Evolutionary conservation across 1,139 yeast genomes (phyloP).

Genomic region (Citeromyces hawaiiensis): DNA sequence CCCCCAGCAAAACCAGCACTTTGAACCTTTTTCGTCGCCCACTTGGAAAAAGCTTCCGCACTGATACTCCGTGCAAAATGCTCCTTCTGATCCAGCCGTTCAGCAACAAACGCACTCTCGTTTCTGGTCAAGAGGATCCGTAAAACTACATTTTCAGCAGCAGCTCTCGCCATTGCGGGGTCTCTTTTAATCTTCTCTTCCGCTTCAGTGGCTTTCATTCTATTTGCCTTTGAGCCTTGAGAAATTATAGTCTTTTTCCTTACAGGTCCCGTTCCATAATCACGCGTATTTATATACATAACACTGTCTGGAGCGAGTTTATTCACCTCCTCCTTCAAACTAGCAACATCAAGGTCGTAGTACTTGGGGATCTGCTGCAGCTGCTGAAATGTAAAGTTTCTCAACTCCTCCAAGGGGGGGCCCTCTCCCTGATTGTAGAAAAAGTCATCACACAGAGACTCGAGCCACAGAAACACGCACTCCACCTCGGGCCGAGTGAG

Average conservation of each 20-base stretch:
- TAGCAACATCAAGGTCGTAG: conserved; percentile 41
- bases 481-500: conserved; percentile 52
- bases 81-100: conserved; percentile 47
- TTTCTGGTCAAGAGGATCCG: conserved; percentile 38
- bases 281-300: conserved; percentile 30
- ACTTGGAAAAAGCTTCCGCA: conserved; percentile 13
- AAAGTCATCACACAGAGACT: conserved; percentile 52
- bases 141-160: conserved; percentile 55
- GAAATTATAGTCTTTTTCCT: conserved; percentile 60
- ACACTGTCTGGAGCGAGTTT: conserved; percentile 39
- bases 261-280: conserved; percentile 34
- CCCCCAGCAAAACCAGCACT: no score
- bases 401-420: conserved; percentile 54
- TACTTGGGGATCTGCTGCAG: conserved; percentile 52
- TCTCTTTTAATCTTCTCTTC: conserved; percentile 33
- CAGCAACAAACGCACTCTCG: conserved; percentile 22
- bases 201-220: conserved; percentile 33
- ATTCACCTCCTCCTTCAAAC: conserved; percentile 46
- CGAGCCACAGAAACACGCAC: conserved; percentile 61
- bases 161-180: conserved; percentile 40
- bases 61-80: conserved; percentile 48
- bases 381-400: conserved; percentile 52
- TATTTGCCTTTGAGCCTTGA: conserved; percentile 51
- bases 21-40: conserved; percentile 5
- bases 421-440: conserved; percentile 80